These are phyloP conservation scores for Candida piceae DNA, from an alignment of 805 yeast genomes.

Conservation along the genomic window DNA sequence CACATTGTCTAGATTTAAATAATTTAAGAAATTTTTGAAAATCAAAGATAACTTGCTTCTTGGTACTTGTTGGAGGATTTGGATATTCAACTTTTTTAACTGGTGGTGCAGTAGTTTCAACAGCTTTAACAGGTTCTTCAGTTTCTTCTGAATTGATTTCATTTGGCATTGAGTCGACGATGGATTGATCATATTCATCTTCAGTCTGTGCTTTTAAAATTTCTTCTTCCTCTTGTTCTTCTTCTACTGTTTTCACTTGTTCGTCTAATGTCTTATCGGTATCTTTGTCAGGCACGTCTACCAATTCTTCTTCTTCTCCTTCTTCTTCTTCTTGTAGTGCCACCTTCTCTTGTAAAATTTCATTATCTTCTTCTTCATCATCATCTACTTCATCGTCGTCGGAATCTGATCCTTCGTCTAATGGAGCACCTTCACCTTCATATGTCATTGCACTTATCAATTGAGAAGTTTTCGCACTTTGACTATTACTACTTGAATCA, in stretches of 20 bases:
- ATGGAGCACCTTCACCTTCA: conserved; percentile 16
- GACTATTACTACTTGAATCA: conserved; percentile 1
- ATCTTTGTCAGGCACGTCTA: neutral
- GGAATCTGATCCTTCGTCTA: conserved; percentile 15
- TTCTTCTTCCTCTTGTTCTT: neutral
- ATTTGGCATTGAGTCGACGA: neutral
- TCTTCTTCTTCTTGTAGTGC: conserved; percentile 1
- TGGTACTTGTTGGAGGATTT: conserved; percentile 26
- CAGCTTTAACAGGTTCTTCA: too few species aligned
- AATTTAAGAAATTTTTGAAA: conserved; percentile 75
- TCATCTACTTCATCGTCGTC: conserved; percentile 2
- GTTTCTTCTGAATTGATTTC: neutral
- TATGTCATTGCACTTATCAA: conserved; percentile 21
- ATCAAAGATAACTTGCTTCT: conserved; percentile 51
- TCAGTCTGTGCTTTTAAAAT: conserved; percentile 2
- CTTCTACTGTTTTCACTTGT: neutral
- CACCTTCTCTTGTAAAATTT: conserved; percentile 2
- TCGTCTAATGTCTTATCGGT: too few species aligned
- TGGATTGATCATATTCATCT: conserved; percentile 2
- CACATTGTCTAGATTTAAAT: conserved; percentile 71
- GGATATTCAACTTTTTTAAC: conserved; percentile 17
- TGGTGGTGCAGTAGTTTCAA: neutral
- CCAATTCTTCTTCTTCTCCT: conserved; percentile 3
- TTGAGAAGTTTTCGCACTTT: conserved; percentile 4
- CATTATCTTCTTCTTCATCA: conserved; percentile 1